Evolutionary conservation across 768 basidiomycete species (phyloP).

Genomic region (Termitomyces sp.): DNA sequence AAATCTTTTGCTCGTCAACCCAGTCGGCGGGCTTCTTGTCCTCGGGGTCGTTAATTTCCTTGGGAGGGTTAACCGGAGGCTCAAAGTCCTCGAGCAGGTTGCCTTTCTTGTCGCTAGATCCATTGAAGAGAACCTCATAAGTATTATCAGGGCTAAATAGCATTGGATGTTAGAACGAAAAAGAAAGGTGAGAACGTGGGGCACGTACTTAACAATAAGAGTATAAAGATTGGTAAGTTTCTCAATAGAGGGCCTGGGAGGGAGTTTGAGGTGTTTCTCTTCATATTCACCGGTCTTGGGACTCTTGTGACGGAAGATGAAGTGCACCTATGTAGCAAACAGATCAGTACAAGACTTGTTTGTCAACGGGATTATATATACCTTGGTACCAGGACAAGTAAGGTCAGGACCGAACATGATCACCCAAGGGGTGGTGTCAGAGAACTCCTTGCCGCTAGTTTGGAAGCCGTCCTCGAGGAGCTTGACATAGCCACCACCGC

Average conservation of each 20-base stretch:
- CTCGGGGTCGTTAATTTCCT: constrained; percentile 90
- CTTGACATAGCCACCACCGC: constrained; percentile 98
- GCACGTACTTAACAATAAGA: constrained; percentile 79
- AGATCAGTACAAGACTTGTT: background rate
- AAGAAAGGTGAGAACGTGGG: background rate
- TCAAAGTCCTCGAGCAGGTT: constrained; percentile 90
- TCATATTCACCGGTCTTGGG: constrained; percentile 90
- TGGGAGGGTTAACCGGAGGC: constrained; percentile 87
- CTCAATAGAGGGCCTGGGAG: constrained; percentile 83
- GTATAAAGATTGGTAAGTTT: constrained; percentile 95
- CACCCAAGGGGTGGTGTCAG: constrained; percentile 90
- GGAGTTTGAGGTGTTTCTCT: constrained; percentile 89
- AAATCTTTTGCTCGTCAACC: constrained; percentile 87
- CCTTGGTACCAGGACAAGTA: constrained; percentile 91
- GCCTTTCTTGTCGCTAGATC: constrained; percentile 74
- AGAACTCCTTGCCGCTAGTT: constrained; percentile 89
- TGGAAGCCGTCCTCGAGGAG: constrained; percentile 93
- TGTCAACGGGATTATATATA: constrained; percentile 23
- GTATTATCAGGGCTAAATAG: constrained; percentile 82
- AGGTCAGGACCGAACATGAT: constrained; percentile 98
- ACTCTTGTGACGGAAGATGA: constrained; percentile 98
- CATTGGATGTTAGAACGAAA: background rate
- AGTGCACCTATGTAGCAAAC: constrained; percentile 67
- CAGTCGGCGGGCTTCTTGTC: constrained; percentile 90
- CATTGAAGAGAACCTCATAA: constrained; percentile 89